A percentile compares a stretch with the other conserved stretches of the same genome.
phyloP scores from a whole-genome alignment of 2,329 filamentous ascomycete species.

The Myriosclerotinia duriaeana region DNA sequence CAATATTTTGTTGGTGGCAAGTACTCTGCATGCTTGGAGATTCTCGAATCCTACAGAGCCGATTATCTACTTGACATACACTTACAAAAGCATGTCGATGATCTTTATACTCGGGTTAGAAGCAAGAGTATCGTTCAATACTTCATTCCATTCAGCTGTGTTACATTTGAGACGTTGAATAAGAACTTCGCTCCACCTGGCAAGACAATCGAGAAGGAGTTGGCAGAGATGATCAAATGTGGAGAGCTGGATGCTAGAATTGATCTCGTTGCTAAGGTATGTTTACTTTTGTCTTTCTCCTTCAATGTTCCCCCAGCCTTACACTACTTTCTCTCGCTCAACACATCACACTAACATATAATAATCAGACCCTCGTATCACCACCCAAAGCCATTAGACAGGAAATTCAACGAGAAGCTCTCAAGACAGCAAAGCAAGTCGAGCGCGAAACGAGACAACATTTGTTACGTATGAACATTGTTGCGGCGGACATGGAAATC shows the following conservation, averaged over 20 bases:
- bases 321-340: not conserved
- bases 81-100: slow-evolving; percentile 69
- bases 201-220: slow-evolving; percentile 67
- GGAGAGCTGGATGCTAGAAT: slow-evolving; percentile 75
- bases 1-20: slow-evolving; percentile 86
- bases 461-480: slow-evolving; percentile 73
- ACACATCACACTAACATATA: slow-evolving; percentile 25
- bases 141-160: slow-evolving; percentile 83
- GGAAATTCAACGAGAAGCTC: slow-evolving; percentile 67
- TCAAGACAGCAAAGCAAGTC: slow-evolving; percentile 68
- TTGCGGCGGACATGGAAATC: slow-evolving; percentile 73
- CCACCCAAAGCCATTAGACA: slow-evolving; percentile 65
- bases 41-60: slow-evolving; percentile 74
- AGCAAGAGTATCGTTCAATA: slow-evolving; percentile 94
- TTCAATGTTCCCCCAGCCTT: not conserved
- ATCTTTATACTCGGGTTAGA: slow-evolving; percentile 73
- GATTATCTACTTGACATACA: slow-evolving; percentile 93
- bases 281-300: slow-evolving; percentile 25
- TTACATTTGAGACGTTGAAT: slow-evolving; percentile 77
- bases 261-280: slow-evolving; percentile 75
- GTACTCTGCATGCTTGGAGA: slow-evolving; percentile 80
- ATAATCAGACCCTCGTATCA: slow-evolving; percentile 65
- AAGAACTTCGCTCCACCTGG: slow-evolving; percentile 68
- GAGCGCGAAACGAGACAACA: slow-evolving; percentile 73
- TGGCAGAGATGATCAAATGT: slow-evolving; percentile 73